A percentile compares a stretch with the other conserved stretches of the same genome.
Conservation (phyloP, 2,329 filamentous ascomycete species). For the Fusarium drepaniforme region DNA sequence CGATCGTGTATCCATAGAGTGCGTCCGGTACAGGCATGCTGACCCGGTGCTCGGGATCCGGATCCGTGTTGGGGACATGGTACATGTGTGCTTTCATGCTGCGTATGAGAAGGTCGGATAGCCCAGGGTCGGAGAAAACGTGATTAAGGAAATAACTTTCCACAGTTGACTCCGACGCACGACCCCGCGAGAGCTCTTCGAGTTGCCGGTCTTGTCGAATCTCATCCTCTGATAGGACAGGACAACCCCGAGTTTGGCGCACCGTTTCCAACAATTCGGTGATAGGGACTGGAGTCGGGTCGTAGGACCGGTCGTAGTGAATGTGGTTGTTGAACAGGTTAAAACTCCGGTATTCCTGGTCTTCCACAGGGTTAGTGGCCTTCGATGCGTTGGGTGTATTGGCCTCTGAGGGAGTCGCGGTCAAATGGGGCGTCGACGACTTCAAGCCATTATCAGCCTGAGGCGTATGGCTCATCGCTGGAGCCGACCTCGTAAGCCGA, state of each 20-base stretch:
- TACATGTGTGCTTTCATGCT: neutral
- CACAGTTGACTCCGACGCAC: neutral
- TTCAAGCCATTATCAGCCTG: neutral
- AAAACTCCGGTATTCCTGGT: no score
- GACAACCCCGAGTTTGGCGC: neutral
- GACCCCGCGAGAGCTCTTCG: neutral
- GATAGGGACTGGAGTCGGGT: neutral
- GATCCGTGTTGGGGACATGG: neutral
- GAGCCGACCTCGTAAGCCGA: neutral
- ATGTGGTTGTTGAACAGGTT: neutral
- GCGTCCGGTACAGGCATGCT: conserved; percentile 19
- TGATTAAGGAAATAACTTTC: neutral
- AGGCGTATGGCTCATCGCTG: neutral
- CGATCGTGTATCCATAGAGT: conserved; percentile 21
- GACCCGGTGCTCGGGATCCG: neutral
- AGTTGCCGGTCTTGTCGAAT: neutral
- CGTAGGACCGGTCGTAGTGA: neutral
- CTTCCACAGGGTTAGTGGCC: no score
- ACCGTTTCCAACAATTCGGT: neutral
- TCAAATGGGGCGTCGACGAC: neutral
- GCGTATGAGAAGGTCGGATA: neutral
- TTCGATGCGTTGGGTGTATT: neutral
- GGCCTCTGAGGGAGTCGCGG: no score
- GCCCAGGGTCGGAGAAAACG: neutral
- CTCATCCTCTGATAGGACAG: neutral